A percentile compares a stretch with the other conserved stretches of the same genome.
phyloP scores from a whole-genome alignment of 2,329 filamentous ascomycete genomes.

The Talaromyces atroroseus region DNA sequence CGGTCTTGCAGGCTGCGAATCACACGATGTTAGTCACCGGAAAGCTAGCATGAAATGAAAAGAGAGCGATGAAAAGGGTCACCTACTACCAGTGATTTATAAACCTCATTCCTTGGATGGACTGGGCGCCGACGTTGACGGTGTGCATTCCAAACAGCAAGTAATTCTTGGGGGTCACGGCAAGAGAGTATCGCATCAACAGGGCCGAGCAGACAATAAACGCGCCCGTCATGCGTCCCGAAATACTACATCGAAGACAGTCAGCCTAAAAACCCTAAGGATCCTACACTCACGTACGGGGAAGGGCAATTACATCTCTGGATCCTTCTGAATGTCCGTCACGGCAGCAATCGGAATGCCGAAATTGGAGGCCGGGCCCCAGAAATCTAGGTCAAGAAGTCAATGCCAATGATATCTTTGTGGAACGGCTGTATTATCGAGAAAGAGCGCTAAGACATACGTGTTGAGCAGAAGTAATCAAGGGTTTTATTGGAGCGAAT shows the following conservation, averaged over 20 bases:
- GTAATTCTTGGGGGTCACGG: conserved; percentile 13
- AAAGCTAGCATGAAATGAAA: neutral
- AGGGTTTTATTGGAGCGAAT: conserved; percentile 12
- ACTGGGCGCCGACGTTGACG: conserved; percentile 13
- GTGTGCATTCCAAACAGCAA: conserved; percentile 12
- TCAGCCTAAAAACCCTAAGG: neutral
- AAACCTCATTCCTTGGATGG: conserved; percentile 10
- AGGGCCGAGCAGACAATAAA: conserved; percentile 10
- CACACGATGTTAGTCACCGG: neutral
- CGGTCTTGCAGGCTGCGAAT: conserved; percentile 1
- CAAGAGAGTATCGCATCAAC: conserved; percentile 15
- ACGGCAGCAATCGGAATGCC: conserved; percentile 13
- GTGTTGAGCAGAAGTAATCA: conserved; percentile 14
- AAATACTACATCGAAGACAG: conserved; percentile 3
- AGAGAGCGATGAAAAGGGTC: neutral
- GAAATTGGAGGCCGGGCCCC: conserved; percentile 14
- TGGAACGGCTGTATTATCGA: too few species aligned
- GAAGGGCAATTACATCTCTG: conserved; percentile 10
- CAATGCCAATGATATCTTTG: neutral
- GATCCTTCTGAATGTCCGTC: conserved; percentile 12
- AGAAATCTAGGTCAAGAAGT: conserved; percentile 6
- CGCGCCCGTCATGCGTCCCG: conserved; percentile 12
- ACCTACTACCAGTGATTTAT: conserved; percentile 14
- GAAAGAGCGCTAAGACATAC: neutral
- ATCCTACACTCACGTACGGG: neutral